phyloP scores from a whole-genome alignment of 441 rosid species.

The Adansonia grandidieri region DNA sequence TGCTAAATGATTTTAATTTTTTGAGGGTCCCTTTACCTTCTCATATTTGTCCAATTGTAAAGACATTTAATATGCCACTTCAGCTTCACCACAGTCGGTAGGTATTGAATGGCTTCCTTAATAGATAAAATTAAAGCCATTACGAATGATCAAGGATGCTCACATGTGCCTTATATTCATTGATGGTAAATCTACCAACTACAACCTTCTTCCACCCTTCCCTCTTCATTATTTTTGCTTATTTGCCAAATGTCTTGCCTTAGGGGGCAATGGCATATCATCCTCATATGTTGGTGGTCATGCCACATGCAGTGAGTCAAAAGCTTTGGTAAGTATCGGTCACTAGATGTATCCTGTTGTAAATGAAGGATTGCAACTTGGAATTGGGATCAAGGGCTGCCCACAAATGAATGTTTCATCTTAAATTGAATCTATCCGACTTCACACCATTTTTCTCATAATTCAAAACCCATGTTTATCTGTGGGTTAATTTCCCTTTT shows the following conservation, averaged over 20 bases:
- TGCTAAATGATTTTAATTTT: constrained; percentile 1
- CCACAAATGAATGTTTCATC: too few relatives aligned
- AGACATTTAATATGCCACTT: constrained; percentile 13
- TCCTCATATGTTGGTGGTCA: neutral
- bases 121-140: constrained; percentile 12
- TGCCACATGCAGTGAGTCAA: too few relatives aligned
- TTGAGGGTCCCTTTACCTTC: neutral
- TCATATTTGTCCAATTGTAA: constrained; percentile 17
- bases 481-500: too few relatives aligned
- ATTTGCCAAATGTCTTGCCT: neutral
- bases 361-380: too few relatives aligned
- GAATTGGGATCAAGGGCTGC: too few relatives aligned
- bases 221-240: neutral
- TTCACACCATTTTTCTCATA: too few relatives aligned
- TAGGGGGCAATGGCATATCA: neutral
- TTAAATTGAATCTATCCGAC: too few relatives aligned
- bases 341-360: too few relatives aligned
- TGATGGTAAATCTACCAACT: neutral
- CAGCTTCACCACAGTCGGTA: neutral
- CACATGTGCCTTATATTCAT: neutral
- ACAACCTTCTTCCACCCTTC: neutral
- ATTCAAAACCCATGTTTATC: too few relatives aligned
- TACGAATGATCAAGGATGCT: neutral
- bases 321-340: too few relatives aligned
- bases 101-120: neutral